Base-by-base conservation (phyloP, 2,329 filamentous ascomycete species). In the Xylaria sp. region DNA sequence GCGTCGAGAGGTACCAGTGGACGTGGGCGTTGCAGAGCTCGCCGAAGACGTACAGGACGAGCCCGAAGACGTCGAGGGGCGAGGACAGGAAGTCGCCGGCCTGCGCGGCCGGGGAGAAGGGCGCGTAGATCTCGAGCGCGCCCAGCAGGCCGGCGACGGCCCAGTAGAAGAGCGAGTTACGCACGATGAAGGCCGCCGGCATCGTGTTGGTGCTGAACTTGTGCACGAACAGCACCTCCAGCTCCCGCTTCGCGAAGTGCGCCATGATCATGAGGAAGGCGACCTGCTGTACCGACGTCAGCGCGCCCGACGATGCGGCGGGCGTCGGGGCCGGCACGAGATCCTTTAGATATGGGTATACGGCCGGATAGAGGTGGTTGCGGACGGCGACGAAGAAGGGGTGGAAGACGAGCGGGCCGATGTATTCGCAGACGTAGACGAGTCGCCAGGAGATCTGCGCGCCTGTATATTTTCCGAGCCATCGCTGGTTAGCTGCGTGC, bases 121-220 rank as follows among this genome's bases (percentile, higher is more conserved):
- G 94, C 11, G 87, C 85, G 83, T 98, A 98, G 74, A 96, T 87
- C 84, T 91, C 94, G 82, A 91, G 91, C 50, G 93, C 93, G 75
- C 95, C 89, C 74, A 96, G 87, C 29, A 94, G 77, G 55, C 96
- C 96, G 4, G 91, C 90, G 62, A 95, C 81, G 38, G 90, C 75
- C 96, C 96, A 99, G 87, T 99, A 99, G 84, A 97, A 95, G 72
- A 87, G 88, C 72, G 90, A 93, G 86, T 99, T 99, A 82, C 95
- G 96, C 87, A 97, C 91, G 77, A 99, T 93, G 84, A 97, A 97
- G 77, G 81, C 82, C 65, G 87, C 86, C 20, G 96, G 96, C 96
- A 99, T 99, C 55, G 96, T 99, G 75, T 92, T 93, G 69, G 91
- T 89, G 63, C 93, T 95, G 85, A 99, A 99, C 78, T 93, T 93